Conservation (phyloP, 2,329 filamentous ascomycete genomes). For the Esteya vermicola region DNA sequence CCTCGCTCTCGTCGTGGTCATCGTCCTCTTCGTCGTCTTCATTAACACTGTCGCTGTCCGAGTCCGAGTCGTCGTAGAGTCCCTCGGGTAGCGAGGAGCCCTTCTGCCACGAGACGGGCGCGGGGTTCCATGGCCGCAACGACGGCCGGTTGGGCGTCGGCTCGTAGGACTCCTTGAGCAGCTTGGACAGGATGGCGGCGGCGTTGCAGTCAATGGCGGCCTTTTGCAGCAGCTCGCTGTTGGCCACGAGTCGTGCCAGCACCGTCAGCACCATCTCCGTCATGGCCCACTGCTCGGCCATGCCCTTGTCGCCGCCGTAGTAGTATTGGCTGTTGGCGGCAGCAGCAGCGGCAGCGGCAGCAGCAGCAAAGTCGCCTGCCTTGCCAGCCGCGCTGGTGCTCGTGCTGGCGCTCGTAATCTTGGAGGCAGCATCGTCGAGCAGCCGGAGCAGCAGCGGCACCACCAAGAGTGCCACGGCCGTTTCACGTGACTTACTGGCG, state of each 20-base stretch:
- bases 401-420: background rate
- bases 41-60: background rate
- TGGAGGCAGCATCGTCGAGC: slow-evolving; percentile 19
- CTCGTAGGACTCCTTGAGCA: slow-evolving; percentile 37
- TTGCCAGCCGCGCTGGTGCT: slow-evolving; percentile 10
- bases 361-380: no score
- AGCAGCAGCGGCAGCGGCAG: no score
- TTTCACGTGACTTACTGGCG: slow-evolving; percentile 48
- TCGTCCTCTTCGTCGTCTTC: background rate
- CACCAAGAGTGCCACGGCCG: slow-evolving; percentile 50
- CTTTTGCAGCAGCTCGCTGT: slow-evolving; percentile 67
- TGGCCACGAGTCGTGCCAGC: slow-evolving; percentile 63
- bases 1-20: background rate
- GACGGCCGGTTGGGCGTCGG: slow-evolving; percentile 21
- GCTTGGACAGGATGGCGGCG: slow-evolving; percentile 28
- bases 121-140: slow-evolving; percentile 22
- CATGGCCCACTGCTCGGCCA: slow-evolving; percentile 32
- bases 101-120: slow-evolving; percentile 9
- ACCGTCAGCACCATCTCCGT: slow-evolving; percentile 61
- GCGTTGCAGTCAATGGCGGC: slow-evolving; percentile 56
- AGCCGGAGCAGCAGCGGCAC: slow-evolving; percentile 56
- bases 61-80: background rate
- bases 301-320: slow-evolving; percentile 22
- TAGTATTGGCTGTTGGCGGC: no score
- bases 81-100: background rate